These are phyloP conservation scores for Passiflora organensis DNA, from an alignment of 345 rosid genomes.

Conservation along the genomic window DNA sequence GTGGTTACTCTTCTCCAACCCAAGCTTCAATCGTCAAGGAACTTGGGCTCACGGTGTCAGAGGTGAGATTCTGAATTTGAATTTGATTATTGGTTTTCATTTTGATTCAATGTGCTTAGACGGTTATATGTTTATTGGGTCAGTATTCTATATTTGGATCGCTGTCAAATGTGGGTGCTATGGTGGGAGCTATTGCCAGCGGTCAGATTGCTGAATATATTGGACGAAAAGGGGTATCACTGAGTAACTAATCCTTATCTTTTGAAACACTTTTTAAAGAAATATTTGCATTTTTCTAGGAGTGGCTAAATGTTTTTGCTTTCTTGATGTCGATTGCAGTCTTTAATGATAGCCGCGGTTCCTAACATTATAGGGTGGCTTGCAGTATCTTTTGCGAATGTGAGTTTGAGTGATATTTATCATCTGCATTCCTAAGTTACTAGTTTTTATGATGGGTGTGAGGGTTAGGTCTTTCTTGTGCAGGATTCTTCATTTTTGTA, in stretches of 20 bases:
- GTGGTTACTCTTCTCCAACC: constrained; percentile 93
- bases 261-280: not conserved
- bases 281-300: not conserved
- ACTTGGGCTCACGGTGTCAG: constrained; percentile 77
- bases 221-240: constrained; percentile 89
- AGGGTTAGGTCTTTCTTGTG: constrained; percentile 17
- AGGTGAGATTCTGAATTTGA: constrained; percentile 37
- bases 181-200: constrained; percentile 97
- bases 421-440: not conserved
- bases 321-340: constrained; percentile 39
- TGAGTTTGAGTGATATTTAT: constrained; percentile 35
- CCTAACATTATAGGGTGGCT: constrained; percentile 99
- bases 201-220: constrained; percentile 94
- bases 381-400: constrained; percentile 87
- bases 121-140: constrained; percentile 11
- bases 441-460: constrained; percentile 1
- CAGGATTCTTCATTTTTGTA: constrained; percentile 96
- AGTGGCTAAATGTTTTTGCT: not conserved
- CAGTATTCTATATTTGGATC: constrained; percentile 91
- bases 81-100: constrained; percentile 7
- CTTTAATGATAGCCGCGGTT: constrained; percentile 90
- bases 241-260: not conserved
- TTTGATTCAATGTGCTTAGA: constrained; percentile 20
- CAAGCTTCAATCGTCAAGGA: constrained; percentile 70
- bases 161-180: constrained; percentile 95